A percentile compares a stretch with the other conserved stretches of the same genome.
phyloP scores from a whole-genome alignment of 345 rosid species.

The Crucihimalaya himalaica region DNA sequence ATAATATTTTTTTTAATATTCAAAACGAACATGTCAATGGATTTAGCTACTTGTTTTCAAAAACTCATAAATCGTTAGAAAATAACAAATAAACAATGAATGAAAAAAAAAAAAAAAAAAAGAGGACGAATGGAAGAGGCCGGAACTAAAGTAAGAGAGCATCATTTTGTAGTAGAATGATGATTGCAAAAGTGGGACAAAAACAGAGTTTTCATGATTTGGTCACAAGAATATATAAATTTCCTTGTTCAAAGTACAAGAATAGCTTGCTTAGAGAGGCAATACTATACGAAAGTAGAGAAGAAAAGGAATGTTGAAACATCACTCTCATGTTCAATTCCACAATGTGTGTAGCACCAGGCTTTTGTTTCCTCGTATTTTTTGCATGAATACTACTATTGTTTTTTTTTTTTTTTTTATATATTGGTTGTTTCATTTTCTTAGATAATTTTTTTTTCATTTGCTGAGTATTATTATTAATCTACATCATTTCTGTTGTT shows the following conservation, averaged over 20 bases:
- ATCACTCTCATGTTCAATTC: conserved; percentile 27
- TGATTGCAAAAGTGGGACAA: conserved; percentile 41
- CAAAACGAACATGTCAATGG: conserved; percentile 5
- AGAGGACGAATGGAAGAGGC: conserved; percentile 18
- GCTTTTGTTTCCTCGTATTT: conserved; percentile 29
- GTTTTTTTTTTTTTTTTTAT: neutral
- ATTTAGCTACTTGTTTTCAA: neutral
- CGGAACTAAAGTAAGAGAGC: conserved; percentile 29
- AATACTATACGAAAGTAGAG: conserved; percentile 26
- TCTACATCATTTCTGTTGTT: too few species aligned
- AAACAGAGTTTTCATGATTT: conserved; percentile 37
- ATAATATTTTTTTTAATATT: neutral
- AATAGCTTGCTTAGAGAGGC: conserved; percentile 16
- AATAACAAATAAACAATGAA: neutral
- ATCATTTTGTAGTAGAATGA: conserved; percentile 40
- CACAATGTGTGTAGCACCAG: conserved; percentile 5
- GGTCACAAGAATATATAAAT: conserved; percentile 33
- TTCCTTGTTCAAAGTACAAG: conserved; percentile 34
- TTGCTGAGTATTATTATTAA: neutral
- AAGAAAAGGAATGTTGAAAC: conserved; percentile 32
- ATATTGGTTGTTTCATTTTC: neutral
- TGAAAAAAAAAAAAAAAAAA: neutral
- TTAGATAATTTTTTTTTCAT: neutral
- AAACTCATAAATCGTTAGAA: conserved; percentile 13
- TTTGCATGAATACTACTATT: neutral